These are phyloP conservation scores for Eimeria zaria DNA, from an alignment of 169 alveolate genomes.

Conservation along the genomic window DNA sequence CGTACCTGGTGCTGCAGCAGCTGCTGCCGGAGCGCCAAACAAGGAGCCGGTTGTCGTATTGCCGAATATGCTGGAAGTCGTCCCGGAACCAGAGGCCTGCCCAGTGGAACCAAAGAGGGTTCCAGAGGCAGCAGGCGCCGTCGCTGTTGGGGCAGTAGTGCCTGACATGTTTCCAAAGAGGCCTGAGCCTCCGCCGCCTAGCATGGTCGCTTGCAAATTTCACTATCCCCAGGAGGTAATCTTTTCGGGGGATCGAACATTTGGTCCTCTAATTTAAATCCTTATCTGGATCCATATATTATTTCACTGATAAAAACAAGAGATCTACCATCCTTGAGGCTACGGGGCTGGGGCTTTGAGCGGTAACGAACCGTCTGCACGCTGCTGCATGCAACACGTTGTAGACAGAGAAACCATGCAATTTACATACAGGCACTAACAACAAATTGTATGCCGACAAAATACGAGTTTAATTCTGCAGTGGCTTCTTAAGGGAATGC, in stretches of 20 bases:
- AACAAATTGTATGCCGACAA: neutral
- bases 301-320: neutral
- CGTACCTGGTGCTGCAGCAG: neutral
- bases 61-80: constrained; percentile 26
- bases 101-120: constrained; percentile 54
- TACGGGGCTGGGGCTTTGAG: constrained; percentile 19
- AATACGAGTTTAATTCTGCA: neutral
- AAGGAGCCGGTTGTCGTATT: constrained; percentile 6
- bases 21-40: constrained; percentile 39
- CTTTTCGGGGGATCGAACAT: neutral
- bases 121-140: constrained; percentile 32
- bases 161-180: constrained; percentile 52
- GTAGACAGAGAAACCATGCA: neutral
- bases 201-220: constrained; percentile 22
- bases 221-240: neutral
- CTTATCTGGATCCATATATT: neutral
- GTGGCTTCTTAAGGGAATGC: neutral
- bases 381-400: neutral
- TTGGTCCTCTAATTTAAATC: neutral
- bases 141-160: constrained; percentile 4
- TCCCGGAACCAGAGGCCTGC: neutral
- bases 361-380: neutral
- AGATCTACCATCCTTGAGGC: neutral
- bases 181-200: constrained; percentile 69
- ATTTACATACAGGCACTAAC: neutral